A percentile compares a stretch with the other conserved stretches of the same genome.
These are phyloP conservation scores for Polyplosphaeria fusca DNA, from an alignment of 495 filamentous ascomycete species.

Conservation along the genomic window DNA sequence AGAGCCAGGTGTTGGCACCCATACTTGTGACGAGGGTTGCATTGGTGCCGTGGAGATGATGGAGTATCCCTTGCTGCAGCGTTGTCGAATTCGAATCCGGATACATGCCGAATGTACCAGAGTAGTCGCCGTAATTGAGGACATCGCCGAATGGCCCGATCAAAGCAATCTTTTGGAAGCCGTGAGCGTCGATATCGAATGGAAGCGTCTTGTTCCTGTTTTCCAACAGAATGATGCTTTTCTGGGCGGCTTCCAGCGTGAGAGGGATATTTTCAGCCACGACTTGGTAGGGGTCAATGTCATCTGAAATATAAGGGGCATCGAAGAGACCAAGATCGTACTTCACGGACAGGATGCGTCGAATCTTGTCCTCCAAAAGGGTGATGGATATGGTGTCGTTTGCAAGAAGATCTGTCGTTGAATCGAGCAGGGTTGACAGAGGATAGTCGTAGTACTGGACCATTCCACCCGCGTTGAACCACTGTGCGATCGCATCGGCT, in stretches of 20 bases:
- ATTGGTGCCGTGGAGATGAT: conserved; percentile 33
- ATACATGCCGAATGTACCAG: conserved; percentile 43
- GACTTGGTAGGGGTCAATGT: conserved; percentile 37
- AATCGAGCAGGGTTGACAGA: conserved; percentile 26
- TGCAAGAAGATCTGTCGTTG: conserved; percentile 39
- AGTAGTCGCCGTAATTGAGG: conserved; percentile 47
- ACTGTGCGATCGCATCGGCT: conserved; percentile 42
- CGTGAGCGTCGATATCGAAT: conserved; percentile 32
- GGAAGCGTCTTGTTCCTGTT: conserved; percentile 43
- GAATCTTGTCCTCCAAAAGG: conserved; percentile 40
- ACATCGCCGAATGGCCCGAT: conserved; percentile 46
- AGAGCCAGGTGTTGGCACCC: conserved; percentile 45
- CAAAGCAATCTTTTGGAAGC: conserved; percentile 41
- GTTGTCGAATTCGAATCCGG: conserved; percentile 42
- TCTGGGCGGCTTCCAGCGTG: conserved; percentile 43
- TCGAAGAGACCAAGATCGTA: conserved; percentile 45
- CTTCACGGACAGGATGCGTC: conserved; percentile 42
- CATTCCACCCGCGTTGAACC: conserved; percentile 42
- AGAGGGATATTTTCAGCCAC: conserved; percentile 36
- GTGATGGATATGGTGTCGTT: conserved; percentile 40
- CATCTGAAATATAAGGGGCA: conserved; percentile 38
- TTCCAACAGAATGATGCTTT: conserved; percentile 43
- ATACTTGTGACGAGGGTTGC: conserved; percentile 44
- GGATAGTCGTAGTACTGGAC: conserved; percentile 12
- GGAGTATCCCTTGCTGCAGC: conserved; percentile 43